A percentile compares a stretch with the other conserved stretches of the same genome.
These are phyloP conservation scores for Cicer chorassanicum DNA, from an alignment of 306 rosid species.

Conservation along the genomic window DNA sequence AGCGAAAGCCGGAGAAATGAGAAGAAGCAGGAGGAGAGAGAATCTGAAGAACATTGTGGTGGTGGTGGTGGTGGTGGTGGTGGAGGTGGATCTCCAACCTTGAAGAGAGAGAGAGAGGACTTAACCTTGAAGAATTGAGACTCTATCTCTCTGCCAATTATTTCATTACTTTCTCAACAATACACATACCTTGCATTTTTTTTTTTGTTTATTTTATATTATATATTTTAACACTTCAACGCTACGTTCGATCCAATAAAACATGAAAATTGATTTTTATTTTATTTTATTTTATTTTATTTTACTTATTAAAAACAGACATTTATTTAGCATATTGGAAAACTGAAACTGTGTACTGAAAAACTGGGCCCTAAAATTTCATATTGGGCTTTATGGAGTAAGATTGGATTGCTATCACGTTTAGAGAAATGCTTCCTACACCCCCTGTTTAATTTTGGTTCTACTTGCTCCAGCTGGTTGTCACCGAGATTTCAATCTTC, in stretches of 20 bases:
- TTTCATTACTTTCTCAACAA: slow-evolving; percentile 11
- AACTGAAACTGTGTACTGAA: slow-evolving; percentile 7
- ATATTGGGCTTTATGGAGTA: background rate
- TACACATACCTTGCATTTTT: background rate
- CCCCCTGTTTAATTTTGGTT: too few species aligned
- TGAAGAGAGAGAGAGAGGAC: slow-evolving; percentile 33
- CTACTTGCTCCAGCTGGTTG: too few species aligned
- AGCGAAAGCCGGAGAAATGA: slow-evolving; percentile 60
- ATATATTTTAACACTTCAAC: background rate
- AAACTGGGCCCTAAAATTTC: background rate
- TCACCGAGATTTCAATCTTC: too few species aligned
- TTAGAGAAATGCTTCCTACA: background rate
- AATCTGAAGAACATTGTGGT: slow-evolving; percentile 71
- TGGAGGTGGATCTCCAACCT: slow-evolving; percentile 57
- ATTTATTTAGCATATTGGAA: background rate
- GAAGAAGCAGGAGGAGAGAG: slow-evolving; percentile 44
- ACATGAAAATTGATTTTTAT: background rate
- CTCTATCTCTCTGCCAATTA: slow-evolving; percentile 24
- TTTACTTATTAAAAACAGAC: background rate
- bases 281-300: background rate
- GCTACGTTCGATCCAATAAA: slow-evolving; percentile 1
- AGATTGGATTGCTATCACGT: background rate
- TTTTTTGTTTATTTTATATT: background rate
- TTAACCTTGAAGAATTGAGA: slow-evolving; percentile 40
- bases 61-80: background rate